A percentile compares a stretch with the other conserved stretches of the same genome.
Conservation (phyloP, 306 rosid species). For the Acacia acuminata region DNA sequence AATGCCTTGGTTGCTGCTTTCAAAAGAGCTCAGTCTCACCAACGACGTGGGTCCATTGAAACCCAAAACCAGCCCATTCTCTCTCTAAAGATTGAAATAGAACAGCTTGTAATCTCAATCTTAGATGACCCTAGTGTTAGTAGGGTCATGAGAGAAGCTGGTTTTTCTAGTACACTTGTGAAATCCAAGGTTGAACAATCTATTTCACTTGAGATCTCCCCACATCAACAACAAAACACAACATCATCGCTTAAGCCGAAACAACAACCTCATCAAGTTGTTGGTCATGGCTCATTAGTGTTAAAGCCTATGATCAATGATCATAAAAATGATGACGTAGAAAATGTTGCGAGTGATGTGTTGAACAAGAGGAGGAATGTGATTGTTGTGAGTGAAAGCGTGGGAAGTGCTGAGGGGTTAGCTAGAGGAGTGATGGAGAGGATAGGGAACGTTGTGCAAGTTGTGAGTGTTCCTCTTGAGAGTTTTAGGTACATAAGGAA, state of each 20-base stretch:
- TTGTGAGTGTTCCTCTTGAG: constrained; percentile 69
- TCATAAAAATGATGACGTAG: constrained; percentile 47
- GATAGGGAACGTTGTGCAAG: constrained; percentile 55
- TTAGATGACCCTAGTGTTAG: constrained; percentile 95
- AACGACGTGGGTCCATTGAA: constrained; percentile 83
- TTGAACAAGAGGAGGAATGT: constrained; percentile 60
- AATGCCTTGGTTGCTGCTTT: constrained; percentile 91
- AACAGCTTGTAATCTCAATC: constrained; percentile 80
- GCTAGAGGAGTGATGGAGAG: constrained; percentile 67
- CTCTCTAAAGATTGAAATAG: constrained; percentile 80
- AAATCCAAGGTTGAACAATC: constrained; percentile 72
- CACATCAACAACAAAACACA: constrained; percentile 27
- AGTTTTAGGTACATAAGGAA: constrained; percentile 55
- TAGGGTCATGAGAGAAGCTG: constrained; percentile 95
- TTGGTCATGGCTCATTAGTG: not conserved
- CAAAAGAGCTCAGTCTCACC: constrained; percentile 94
- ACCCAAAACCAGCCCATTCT: constrained; percentile 81
- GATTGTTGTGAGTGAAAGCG: constrained; percentile 69
- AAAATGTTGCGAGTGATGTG: constrained; percentile 55
- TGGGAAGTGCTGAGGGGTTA: constrained; percentile 44
- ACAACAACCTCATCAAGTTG: not conserved
- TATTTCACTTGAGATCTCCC: constrained; percentile 59
- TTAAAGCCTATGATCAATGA: not conserved
- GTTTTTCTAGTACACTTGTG: constrained; percentile 77
- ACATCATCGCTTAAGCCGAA: not conserved